Percentiles rank a stretch among this genome's conserved stretches.
Evolutionary conservation across 2,329 filamentous ascomycete species (phyloP).

Genomic region (Seiridium cupressi): DNA sequence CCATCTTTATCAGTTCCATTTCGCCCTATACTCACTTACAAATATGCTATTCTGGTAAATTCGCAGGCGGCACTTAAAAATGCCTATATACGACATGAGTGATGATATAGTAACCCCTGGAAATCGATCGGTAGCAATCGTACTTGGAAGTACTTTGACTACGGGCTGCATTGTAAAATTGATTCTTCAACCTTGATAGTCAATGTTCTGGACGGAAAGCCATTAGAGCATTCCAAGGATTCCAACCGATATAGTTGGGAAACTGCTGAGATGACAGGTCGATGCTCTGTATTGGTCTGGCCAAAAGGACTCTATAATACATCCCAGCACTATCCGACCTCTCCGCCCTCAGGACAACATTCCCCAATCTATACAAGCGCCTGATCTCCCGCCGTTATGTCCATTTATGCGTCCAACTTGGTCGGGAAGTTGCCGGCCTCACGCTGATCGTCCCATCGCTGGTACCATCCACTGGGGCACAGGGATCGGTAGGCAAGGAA

Average conservation of each 20-base stretch:
- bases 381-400: not conserved
- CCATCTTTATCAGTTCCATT: too few species aligned
- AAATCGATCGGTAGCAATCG: too few species aligned
- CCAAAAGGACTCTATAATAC: constrained; percentile 21
- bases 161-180: too few species aligned
- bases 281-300: constrained; percentile 18
- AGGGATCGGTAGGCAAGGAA: constrained; percentile 94
- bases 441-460: constrained; percentile 48
- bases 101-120: too few species aligned
- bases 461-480: constrained; percentile 91
- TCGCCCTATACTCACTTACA: too few species aligned
- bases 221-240: not conserved
- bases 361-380: not conserved
- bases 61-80: too few species aligned
- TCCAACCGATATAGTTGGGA: not conserved
- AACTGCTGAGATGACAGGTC: not conserved
- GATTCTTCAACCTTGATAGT: too few species aligned
- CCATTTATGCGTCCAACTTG: constrained; percentile 56
- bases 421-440: constrained; percentile 68
- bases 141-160: too few species aligned
- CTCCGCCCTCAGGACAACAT: not conserved
- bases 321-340: constrained; percentile 17
- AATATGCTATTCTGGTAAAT: too few species aligned
- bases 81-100: too few species aligned
- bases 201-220: too few species aligned